A percentile compares a stretch with the other conserved stretches of the same genome.
Conservation (phyloP, 2,329 filamentous ascomycete genomes). For the Aspergillus transmontanensis region DNA sequence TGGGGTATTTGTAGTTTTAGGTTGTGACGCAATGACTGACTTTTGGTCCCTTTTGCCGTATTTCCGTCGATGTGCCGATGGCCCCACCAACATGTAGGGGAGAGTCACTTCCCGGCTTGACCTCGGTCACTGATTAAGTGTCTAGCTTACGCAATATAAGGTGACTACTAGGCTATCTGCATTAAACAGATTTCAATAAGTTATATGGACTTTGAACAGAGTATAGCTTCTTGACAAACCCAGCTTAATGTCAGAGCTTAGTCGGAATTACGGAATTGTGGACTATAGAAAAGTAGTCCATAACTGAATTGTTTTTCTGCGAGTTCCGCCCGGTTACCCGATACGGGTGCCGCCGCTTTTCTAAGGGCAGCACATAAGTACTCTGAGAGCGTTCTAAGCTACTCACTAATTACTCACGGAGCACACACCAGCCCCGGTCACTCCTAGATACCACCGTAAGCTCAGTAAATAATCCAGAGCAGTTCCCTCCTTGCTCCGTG, state of each 20-base stretch:
- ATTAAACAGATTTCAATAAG: background rate
- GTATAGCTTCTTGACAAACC: background rate
- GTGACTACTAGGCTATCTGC: background rate
- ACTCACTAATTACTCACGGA: too few relatives aligned
- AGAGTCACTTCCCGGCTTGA: background rate
- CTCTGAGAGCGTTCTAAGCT: too few relatives aligned
- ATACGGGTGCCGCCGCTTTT: too few relatives aligned
- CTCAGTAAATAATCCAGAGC: too few relatives aligned
- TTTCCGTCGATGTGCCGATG: background rate
- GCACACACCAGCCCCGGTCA: too few relatives aligned
- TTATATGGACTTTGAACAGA: background rate
- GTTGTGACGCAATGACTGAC: background rate
- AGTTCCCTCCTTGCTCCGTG: too few relatives aligned
- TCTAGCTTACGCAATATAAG: background rate
- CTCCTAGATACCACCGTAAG: too few relatives aligned
- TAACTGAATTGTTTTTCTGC: too few relatives aligned
- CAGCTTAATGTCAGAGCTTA: background rate
- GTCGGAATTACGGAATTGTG: background rate
- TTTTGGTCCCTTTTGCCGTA: background rate
- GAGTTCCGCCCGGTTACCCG: too few relatives aligned
- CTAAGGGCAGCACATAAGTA: too few relatives aligned
- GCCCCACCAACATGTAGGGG: too few relatives aligned
- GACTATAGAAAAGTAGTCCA: background rate
- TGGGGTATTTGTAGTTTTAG: background rate
- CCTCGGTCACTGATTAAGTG: background rate